Evolutionary conservation across 352 stramenopile genomes (phyloP), one percentile per base, ranked within the genome.

Genomic region (Hyaloperonospora arabidopsidis): DNA sequence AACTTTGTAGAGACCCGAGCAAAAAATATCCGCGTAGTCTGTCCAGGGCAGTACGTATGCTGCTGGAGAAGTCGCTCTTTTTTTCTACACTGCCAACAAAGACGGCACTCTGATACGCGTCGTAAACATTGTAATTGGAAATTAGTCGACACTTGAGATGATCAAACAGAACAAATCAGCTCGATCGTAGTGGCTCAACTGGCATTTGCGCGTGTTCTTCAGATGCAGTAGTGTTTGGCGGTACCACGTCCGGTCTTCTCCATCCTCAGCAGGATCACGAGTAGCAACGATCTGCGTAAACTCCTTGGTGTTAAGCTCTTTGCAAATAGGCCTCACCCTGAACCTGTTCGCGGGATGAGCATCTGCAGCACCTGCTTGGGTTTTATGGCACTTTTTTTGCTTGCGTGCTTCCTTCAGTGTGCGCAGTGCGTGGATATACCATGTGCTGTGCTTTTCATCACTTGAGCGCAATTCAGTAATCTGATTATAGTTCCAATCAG

Each of bases 351-450:
- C 11, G 17, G n/a, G 13, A 40, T 29, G n/a, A 8, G 32, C 13
- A 41, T 46, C 25, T 23, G 22, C 25, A 14, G 45, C 19, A 7
- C 57, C n/a, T 29, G 5, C 19, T 40, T 19, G 47, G 44, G 15
- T 1, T 32, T 54, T 49, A 19, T 34, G 50, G 12, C 50, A 64
- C 43, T 21, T 34, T 46, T 28, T 46, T 29, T 65, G 60, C 49
- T 80, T 38, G 6, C 70, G 76, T 28, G 76, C 61, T 39, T 63
- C 52, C 25, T 67, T 64, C 1, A 87, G 61, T 15, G 53, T 59
- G 6, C 54, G 65, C 12, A 89, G 54, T 15, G 74, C 65, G 3
- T 58, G 47, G 19, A 54, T 59, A 41, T 76, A 65, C 66, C 66
- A 81, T 22, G 32, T 63, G 19, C 43, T 48, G 13, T 22, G 48